Evolutionary conservation across 2,329 filamentous ascomycete genomes (phyloP), one percentile per base, ranked within the genome.

Genomic region (Chalara sp.): DNA sequence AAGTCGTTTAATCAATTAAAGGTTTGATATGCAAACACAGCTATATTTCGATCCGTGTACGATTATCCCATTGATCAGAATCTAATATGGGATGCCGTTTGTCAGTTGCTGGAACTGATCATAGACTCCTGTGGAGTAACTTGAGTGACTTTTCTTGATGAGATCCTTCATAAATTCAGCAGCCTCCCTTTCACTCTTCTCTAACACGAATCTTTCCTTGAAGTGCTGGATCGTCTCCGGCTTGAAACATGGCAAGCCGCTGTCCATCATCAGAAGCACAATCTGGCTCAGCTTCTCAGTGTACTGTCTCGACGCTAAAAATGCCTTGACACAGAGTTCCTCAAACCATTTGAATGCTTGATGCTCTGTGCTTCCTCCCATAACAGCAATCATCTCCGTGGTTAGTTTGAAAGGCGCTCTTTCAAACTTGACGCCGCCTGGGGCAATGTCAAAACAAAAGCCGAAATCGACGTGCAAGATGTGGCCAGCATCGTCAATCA

Each of bases 401-500:
- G 93, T 99, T 49, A 99, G 81, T 72, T 99, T 99, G 78, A 99
- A 99, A 0, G 93, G 93, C 0, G 93, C 93, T 29, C 93, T 86
- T 74, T 99, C 93, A 65, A 99, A 99, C 61, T 91, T 92, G 64
- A 99, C 90, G 53, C 95, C 93, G 45, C 93, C 93, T 0, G 93
- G 93, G 1, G 91, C 93, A 61, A 99, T 97, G 65, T 99, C 95
- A 71, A 99, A 99, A 72, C 92, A 97, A 79, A 99, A 99, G 7
- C 93, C 93, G 65, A 99, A 99, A 68, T 99, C 93, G 60, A 99
- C 97, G 73, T 99, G 93, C 49, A 99, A 80, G 63, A 99, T 96
- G 70, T 99, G 93, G 4, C 95, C 93, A 0, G 87, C 88, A 63
- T 96, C 92, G 67, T 99, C 92, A 56, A 99, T 84, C 95, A 99